Evolutionary conservation across 345 rosid genomes (phyloP).

Genomic region (Linum lewisii): DNA sequence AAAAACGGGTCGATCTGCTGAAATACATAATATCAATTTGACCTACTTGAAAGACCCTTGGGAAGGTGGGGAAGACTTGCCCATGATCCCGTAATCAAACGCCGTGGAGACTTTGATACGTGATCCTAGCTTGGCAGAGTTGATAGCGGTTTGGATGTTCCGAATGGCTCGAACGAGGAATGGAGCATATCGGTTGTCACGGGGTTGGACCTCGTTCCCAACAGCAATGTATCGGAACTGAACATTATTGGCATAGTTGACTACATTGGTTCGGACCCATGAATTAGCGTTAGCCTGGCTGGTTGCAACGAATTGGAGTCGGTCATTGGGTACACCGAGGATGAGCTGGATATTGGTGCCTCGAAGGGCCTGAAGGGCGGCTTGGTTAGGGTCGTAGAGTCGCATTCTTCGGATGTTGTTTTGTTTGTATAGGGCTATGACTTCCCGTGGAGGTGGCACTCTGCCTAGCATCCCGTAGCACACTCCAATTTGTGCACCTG

Average conservation of each 20-base stretch:
- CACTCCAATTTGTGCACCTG: slow-evolving; percentile 12
- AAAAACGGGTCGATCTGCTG: too few relatives aligned
- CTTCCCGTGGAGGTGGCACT: slow-evolving; percentile 14
- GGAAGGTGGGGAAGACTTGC: slow-evolving; percentile 21
- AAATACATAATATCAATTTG: too few relatives aligned
- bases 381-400: slow-evolving; percentile 13
- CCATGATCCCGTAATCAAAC: slow-evolving; percentile 1
- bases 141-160: slow-evolving; percentile 7
- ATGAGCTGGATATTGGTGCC: slow-evolving; percentile 16
- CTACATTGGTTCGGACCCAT: slow-evolving; percentile 15
- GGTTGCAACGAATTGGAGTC: background rate
- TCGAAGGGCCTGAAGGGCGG: slow-evolving; percentile 14
- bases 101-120: slow-evolving; percentile 16
- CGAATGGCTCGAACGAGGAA: slow-evolving; percentile 11
- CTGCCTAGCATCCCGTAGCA: slow-evolving; percentile 16
- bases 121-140: background rate
- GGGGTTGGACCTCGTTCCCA: slow-evolving; percentile 9
- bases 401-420: slow-evolving; percentile 18
- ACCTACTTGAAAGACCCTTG: slow-evolving; percentile 7
- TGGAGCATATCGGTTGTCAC: background rate
- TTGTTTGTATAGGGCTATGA: slow-evolving; percentile 11
- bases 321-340: slow-evolving; percentile 4
- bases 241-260: background rate
- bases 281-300: background rate
- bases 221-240: slow-evolving; percentile 6